A percentile compares a stretch with the other conserved stretches of the same genome.
Conservation (phyloP, 2,329 filamentous ascomycete genomes). For the Paracoccidioides lutzii region DNA sequence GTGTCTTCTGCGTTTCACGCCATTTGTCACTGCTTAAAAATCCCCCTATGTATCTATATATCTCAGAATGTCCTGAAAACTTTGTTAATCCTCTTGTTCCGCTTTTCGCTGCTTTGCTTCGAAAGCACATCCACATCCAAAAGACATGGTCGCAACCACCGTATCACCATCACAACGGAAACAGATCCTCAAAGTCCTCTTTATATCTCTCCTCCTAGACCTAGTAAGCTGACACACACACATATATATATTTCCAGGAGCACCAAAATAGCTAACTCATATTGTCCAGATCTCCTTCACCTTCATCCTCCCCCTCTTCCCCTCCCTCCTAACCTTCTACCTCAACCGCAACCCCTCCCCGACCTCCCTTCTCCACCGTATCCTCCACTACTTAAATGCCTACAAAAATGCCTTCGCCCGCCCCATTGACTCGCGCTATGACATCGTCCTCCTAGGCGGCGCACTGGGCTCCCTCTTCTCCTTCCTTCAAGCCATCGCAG, state of each 20-base stretch:
- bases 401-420: slow-evolving; percentile 90
- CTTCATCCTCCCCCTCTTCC: slow-evolving; percentile 93
- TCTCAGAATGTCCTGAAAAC: background rate
- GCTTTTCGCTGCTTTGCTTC: background rate
- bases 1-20: background rate
- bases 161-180: slow-evolving; percentile 47
- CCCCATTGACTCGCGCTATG: slow-evolving; percentile 91
- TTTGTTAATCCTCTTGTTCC: background rate
- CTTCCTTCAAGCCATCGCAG: slow-evolving; percentile 80
- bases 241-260: slow-evolving; percentile 30
- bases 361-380: slow-evolving; percentile 59
- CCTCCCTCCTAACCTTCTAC: slow-evolving; percentile 91
- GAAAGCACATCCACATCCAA: background rate
- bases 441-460: slow-evolving; percentile 88
- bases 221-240: slow-evolving; percentile 45
- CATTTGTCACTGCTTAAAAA: background rate
- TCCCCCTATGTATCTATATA: background rate
- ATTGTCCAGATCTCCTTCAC: slow-evolving; percentile 77
- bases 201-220: slow-evolving; percentile 79
- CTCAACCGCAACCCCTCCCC: slow-evolving; percentile 58
- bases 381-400: slow-evolving; percentile 72
- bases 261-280: background rate
- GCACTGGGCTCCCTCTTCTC: slow-evolving; percentile 90
- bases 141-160: slow-evolving; percentile 24
- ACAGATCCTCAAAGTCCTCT: slow-evolving; percentile 73